phyloP scores from a whole-genome alignment of 2,329 filamentous ascomycete species.

The Neonectria hederae region DNA sequence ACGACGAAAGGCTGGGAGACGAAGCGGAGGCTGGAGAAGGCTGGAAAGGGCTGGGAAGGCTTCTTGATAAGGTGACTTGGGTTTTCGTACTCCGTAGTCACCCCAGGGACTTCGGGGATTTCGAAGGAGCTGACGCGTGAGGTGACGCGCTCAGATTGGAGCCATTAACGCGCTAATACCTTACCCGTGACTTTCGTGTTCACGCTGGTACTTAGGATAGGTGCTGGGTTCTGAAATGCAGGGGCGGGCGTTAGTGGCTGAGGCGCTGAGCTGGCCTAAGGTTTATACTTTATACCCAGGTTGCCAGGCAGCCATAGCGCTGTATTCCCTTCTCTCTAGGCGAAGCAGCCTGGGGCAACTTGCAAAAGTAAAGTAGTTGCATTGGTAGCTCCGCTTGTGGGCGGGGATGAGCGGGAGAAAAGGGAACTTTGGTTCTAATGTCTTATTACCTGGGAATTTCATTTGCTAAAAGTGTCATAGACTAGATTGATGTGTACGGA shows the following conservation, averaged over 20 bases:
- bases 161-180: slow-evolving; percentile 37
- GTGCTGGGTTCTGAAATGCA: background rate
- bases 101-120: slow-evolving; percentile 31
- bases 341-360: background rate
- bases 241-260: slow-evolving; percentile 30
- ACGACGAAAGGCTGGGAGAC: background rate
- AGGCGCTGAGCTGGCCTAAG: slow-evolving; percentile 1
- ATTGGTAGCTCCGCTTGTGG: background rate
- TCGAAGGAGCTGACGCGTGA: slow-evolving; percentile 31
- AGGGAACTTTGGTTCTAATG: slow-evolving; percentile 20
- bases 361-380: background rate
- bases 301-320: slow-evolving; percentile 3
- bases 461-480: background rate
- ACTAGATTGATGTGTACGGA: background rate
- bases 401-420: slow-evolving; percentile 7
- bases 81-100: slow-evolving; percentile 18
- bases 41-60: background rate
- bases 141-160: slow-evolving; percentile 33
- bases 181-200: slow-evolving; percentile 39
- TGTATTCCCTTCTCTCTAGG: background rate
- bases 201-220: slow-evolving; percentile 10
- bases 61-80: slow-evolving; percentile 14
- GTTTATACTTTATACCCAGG: background rate
- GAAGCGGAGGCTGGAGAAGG: too few relatives aligned
- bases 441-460: background rate